Evolutionary conservation across 2,329 filamentous ascomycete species (phyloP).

Genomic region (Mollisiaceae sp.): DNA sequence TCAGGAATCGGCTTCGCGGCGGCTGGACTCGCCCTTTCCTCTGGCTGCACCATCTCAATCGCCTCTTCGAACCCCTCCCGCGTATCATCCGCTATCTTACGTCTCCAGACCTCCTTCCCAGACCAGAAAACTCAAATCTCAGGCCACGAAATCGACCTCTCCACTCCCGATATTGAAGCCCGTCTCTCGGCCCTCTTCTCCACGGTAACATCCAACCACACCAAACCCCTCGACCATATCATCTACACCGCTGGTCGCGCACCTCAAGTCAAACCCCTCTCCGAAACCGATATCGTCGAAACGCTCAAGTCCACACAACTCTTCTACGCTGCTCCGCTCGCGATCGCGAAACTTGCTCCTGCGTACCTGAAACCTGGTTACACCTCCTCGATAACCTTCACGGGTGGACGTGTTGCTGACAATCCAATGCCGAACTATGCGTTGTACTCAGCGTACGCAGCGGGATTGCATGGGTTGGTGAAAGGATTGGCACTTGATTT

Average conservation of each 20-base stretch:
- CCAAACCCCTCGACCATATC: conserved; percentile 30
- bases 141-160: conserved; percentile 27
- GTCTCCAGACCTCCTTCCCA: conserved; percentile 18
- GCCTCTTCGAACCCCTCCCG: conserved; percentile 40
- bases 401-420: conserved; percentile 25
- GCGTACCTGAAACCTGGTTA: conserved; percentile 11
- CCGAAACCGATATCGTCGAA: not conserved
- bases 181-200: conserved; percentile 51
- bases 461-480: conserved; percentile 56
- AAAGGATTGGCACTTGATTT: conserved; percentile 65
- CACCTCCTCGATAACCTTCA: conserved; percentile 31
- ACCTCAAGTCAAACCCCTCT: conserved; percentile 12
- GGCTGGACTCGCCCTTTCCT: conserved; percentile 60
- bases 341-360: conserved; percentile 25
- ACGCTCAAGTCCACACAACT: not conserved
- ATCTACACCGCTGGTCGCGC: conserved; percentile 26
- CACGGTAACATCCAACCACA: conserved; percentile 27
- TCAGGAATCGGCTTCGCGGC: conserved; percentile 67
- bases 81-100: conserved; percentile 52
- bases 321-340: conserved; percentile 13
- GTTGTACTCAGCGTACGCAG: conserved; percentile 52
- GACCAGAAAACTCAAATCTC: conserved; percentile 10
- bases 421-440: conserved; percentile 46
- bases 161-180: conserved; percentile 18
- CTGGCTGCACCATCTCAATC: conserved; percentile 61